phyloP scores from a whole-genome alignment of 371 early-diverging fungal genomes.

The Conidiobolus incongruus region DNA sequence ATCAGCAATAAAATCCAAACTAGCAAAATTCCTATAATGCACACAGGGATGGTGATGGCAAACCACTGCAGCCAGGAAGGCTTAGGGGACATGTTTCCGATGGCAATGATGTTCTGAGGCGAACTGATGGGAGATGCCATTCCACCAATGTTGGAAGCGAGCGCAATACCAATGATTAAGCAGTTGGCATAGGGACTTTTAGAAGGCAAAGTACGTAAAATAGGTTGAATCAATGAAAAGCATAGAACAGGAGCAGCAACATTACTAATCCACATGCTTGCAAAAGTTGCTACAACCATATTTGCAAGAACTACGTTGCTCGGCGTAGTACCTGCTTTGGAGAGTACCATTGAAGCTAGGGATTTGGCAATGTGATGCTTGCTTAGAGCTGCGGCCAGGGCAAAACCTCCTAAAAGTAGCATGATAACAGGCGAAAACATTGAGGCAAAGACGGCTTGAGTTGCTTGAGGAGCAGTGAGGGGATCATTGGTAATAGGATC shows the following conservation, averaged over 20 bases:
- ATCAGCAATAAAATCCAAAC: conserved; percentile 64
- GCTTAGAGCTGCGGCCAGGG: conserved; percentile 77
- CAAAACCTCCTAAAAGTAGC: conserved; percentile 87
- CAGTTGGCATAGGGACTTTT: conserved; percentile 52
- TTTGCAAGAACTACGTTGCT: conserved; percentile 63
- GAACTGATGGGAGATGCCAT: conserved; percentile 94
- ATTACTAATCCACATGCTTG: conserved; percentile 93
- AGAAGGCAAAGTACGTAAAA: conserved; percentile 50
- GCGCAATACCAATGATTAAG: conserved; percentile 79
- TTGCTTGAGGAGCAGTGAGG: conserved; percentile 43
- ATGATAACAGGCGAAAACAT: conserved; percentile 94
- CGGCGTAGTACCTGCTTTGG: conserved; percentile 73
- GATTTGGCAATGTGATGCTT: conserved; percentile 84
- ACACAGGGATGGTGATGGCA: conserved; percentile 46
- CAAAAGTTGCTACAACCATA: conserved; percentile 85
- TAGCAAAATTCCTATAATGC: conserved; percentile 36
- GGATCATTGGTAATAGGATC: conserved; percentile 17
- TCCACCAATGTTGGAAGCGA: conserved; percentile 87
- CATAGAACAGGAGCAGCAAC: conserved; percentile 95
- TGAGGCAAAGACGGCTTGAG: conserved; percentile 57
- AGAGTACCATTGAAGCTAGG: conserved; percentile 65
- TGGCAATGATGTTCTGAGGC: conserved; percentile 84
- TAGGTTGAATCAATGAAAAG: conserved; percentile 78
- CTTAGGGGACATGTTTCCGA: conserved; percentile 61
- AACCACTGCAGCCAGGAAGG: conserved; percentile 81